Percentiles rank a stretch among this genome's conserved stretches.
phyloP scores from a whole-genome alignment of 2,329 filamentous ascomycete species.

The Ophiognomonia clavigignenti-juglandacearum region DNA sequence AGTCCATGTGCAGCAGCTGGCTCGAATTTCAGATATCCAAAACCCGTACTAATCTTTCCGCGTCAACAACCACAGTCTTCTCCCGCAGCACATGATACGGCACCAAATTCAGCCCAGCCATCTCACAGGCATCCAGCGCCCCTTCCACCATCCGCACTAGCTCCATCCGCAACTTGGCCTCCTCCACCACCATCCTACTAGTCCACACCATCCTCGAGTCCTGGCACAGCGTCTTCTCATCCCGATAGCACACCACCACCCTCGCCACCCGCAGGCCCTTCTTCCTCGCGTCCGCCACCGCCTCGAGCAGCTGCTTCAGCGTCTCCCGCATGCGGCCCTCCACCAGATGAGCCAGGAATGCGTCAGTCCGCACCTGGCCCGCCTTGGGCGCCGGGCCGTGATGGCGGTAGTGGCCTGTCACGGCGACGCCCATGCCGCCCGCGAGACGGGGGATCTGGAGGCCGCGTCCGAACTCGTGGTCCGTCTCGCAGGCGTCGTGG shows the following conservation, averaged over 20 bases:
- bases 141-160: slow-evolving; percentile 1
- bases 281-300: not conserved
- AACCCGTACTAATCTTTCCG: not conserved
- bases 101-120: not conserved
- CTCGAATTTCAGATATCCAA: not conserved
- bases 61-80: not conserved
- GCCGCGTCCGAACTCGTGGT: not conserved
- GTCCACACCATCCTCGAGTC: slow-evolving; percentile 2
- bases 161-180: not conserved
- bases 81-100: slow-evolving; percentile 3
- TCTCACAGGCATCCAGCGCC: not conserved
- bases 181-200: not conserved
- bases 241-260: slow-evolving; percentile 1
- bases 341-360: slow-evolving; percentile 1
- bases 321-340: slow-evolving; percentile 5
- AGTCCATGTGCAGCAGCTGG: not conserved
- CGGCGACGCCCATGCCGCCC: slow-evolving; percentile 1
- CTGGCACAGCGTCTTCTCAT: slow-evolving; percentile 1
- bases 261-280: not conserved
- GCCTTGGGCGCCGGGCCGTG: not conserved
- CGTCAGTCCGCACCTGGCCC: not conserved
- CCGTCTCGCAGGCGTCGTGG: not conserved
- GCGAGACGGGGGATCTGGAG: slow-evolving; percentile 3
- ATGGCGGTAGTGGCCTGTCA: slow-evolving; percentile 1
- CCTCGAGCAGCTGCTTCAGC: not conserved